Percentiles rank a stretch among this genome's conserved stretches.
These are phyloP conservation scores for Phalaenopsis equestris DNA, from an alignment of 106 monocot species.

Conservation along the genomic window DNA sequence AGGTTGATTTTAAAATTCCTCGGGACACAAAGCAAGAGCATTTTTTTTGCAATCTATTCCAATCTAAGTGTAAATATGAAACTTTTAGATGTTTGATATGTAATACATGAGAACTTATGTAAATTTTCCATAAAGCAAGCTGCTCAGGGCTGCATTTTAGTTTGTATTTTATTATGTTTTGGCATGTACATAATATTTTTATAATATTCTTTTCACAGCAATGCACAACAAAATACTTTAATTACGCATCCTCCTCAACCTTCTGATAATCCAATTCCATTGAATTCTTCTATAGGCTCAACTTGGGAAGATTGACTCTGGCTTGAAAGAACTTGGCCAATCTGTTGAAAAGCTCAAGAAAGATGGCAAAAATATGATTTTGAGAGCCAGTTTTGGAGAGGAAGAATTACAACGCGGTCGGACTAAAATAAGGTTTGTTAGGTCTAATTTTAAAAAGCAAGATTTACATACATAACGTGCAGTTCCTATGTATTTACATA, in stretches of 20 bases:
- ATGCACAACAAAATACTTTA: no score
- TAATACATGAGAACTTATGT: no score
- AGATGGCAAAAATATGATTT: constrained; percentile 25
- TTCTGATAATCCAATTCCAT: not conserved
- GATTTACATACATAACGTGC: no score
- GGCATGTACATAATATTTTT: no score
- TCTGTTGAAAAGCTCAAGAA: constrained; percentile 24
- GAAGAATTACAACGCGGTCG: constrained; percentile 12
- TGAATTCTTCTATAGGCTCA: constrained; percentile 8
- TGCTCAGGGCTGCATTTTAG: no score
- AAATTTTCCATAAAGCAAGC: not conserved
- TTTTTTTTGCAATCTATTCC: no score
- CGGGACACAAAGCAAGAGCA: no score
- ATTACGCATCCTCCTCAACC: not conserved
- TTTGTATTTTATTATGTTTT: no score
- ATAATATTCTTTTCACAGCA: not conserved
- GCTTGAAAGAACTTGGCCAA: constrained; percentile 15
- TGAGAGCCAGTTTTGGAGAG: constrained; percentile 20
- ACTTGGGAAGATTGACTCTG: constrained; percentile 11
- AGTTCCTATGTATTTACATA: no score
- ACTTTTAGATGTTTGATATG: no score
- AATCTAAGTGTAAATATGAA: no score
- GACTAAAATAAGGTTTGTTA: constrained; percentile 4
- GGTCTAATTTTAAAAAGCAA: not conserved
- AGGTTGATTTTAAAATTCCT: no score